Evolutionary conservation across 768 basidiomycete genomes (phyloP).

Genomic region (Pleurotus tuoliensis): DNA sequence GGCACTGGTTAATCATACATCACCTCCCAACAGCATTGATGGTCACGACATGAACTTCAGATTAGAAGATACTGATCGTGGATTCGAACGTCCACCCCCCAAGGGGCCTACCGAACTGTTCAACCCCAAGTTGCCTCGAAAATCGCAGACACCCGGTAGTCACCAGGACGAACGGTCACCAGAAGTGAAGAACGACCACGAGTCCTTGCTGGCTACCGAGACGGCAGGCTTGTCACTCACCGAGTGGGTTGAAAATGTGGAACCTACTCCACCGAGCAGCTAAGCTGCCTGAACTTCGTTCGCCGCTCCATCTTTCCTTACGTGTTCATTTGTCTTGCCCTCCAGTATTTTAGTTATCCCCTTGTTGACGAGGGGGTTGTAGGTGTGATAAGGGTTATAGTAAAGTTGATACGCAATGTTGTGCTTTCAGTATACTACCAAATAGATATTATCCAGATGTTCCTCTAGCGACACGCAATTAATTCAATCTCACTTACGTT

Average conservation of each 20-base stretch:
- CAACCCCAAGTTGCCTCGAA: constrained; percentile 29
- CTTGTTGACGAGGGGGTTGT: background rate
- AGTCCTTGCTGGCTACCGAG: constrained; percentile 29
- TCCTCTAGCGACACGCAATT: background rate
- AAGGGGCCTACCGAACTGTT: constrained; percentile 38
- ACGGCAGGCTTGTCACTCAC: background rate
- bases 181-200: constrained; percentile 31
- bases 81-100: constrained; percentile 43
- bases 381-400: background rate
- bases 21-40: constrained; percentile 10
- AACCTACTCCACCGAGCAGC: too few relatives aligned
- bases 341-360: constrained; percentile 1
- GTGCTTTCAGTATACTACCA: constrained; percentile 4
- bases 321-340: background rate
- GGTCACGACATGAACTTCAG: constrained; percentile 20
- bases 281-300: background rate
- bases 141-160: constrained; percentile 10
- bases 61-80: constrained; percentile 42
- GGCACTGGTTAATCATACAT: constrained; percentile 34
- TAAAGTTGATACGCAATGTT: background rate
- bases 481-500: too few relatives aligned
- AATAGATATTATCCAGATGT: constrained; percentile 6
- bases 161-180: constrained; percentile 15
- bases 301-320: background rate
- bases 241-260: too few relatives aligned